These are phyloP conservation scores for Solanum ossicruentum DNA, from an alignment of 257 asterid species.

Conservation along the genomic window DNA sequence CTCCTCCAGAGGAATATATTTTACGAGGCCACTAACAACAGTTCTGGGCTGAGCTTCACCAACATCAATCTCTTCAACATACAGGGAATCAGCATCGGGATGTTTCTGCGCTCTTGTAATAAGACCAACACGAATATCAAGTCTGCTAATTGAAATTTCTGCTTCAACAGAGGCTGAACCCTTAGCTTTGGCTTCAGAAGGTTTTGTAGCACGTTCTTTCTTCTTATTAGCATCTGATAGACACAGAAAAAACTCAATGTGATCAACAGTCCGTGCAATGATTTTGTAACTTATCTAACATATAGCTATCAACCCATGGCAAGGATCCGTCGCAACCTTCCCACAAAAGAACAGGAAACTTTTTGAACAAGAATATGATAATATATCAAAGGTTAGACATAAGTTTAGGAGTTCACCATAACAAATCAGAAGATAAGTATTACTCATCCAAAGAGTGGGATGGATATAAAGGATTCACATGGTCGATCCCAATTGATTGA, in stretches of 20 bases:
- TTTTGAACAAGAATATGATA: neutral
- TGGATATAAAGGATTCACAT: neutral
- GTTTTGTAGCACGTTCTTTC: conserved; percentile 51
- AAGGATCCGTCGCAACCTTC: neutral
- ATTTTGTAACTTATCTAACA: neutral
- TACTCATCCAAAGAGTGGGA: neutral
- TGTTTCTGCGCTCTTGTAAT: conserved; percentile 74
- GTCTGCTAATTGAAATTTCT: conserved; percentile 58
- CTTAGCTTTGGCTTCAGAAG: conserved; percentile 52
- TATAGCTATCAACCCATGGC: neutral
- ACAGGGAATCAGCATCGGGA: conserved; percentile 87
- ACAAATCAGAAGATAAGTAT: neutral
- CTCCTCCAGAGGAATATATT: conserved; percentile 76
- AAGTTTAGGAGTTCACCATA: neutral
- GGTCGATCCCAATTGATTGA: neutral
- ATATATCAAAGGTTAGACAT: neutral
- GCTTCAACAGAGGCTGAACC: conserved; percentile 38
- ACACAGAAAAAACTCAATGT: neutral
- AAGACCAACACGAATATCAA: conserved; percentile 90
- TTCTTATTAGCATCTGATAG: conserved; percentile 42
- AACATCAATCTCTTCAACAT: conserved; percentile 96
- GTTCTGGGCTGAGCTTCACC: conserved; percentile 88
- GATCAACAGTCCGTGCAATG: neutral
- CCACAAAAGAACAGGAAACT: neutral
- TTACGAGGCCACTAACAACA: conserved; percentile 97